Conservation (phyloP, 371 early-diverging fungal genomes). For the Apophysomyces elegans region DNA sequence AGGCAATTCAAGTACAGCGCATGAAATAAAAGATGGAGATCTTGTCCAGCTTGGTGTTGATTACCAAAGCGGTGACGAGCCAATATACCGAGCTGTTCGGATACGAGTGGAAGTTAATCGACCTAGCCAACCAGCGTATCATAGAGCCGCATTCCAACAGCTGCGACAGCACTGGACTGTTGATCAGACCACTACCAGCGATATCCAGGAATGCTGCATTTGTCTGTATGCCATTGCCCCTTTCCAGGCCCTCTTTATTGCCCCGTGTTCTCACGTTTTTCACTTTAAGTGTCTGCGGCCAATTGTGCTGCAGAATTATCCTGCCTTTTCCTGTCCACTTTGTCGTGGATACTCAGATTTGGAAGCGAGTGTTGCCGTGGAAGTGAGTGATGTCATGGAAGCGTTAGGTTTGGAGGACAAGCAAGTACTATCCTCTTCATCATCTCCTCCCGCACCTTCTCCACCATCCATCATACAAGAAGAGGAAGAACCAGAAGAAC, state of each 20-base stretch:
- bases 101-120: slow-evolving; percentile 84
- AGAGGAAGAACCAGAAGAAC: neutral
- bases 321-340: slow-evolving; percentile 92
- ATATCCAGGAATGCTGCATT: slow-evolving; percentile 92
- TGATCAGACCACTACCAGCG: slow-evolving; percentile 12
- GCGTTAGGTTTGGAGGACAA: slow-evolving; percentile 26
- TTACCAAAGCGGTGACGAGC: slow-evolving; percentile 86
- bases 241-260: slow-evolving; percentile 94
- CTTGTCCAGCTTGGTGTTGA: slow-evolving; percentile 89
- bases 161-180: slow-evolving; percentile 24
- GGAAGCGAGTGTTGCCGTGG: slow-evolving; percentile 78
- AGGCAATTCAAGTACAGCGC: slow-evolving; percentile 73
- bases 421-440: neutral
- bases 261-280: slow-evolving; percentile 97
- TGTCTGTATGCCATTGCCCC: slow-evolving; percentile 92
- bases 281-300: slow-evolving; percentile 93
- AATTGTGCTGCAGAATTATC: slow-evolving; percentile 61
- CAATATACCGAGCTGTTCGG: slow-evolving; percentile 80
- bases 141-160: slow-evolving; percentile 32
- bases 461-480: slow-evolving; percentile 13
- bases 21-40: slow-evolving; percentile 81
- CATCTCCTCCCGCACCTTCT: neutral
- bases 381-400: slow-evolving; percentile 62
- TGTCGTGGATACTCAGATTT: slow-evolving; percentile 95
- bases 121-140: slow-evolving; percentile 20